Evolutionary conservation across 345 rosid genomes (phyloP).

Genomic region (Rhodamnia argentea): DNA sequence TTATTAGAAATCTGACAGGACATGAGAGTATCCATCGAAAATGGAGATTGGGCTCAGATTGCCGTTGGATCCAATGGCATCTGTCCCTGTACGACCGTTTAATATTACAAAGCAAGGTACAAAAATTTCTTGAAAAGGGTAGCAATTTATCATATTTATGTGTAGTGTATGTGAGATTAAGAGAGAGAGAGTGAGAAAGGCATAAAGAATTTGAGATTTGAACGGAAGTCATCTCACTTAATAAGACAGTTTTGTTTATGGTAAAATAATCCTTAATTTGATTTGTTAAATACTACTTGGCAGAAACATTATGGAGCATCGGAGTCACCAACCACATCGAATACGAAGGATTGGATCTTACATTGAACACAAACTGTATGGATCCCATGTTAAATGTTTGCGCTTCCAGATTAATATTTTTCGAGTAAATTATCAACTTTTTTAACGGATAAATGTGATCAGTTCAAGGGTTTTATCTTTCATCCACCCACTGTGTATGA

Average conservation of each 20-base stretch:
- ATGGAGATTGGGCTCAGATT: background rate
- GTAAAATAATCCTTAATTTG: background rate
- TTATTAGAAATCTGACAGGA: background rate
- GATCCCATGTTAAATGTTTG: background rate
- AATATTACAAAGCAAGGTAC: background rate
- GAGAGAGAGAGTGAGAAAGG: background rate
- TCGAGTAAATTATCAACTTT: background rate
- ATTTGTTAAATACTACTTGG: background rate
- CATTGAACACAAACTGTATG: background rate
- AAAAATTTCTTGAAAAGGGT: background rate
- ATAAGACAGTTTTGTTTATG: background rate
- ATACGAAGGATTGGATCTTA: background rate
- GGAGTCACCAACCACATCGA: background rate
- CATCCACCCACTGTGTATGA: background rate
- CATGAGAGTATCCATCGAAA: constrained; percentile 1
- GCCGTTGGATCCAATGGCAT: constrained; percentile 7
- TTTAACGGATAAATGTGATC: background rate
- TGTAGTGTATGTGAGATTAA: background rate
- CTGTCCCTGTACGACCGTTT: background rate
- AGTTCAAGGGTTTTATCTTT: background rate
- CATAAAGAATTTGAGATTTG: background rate
- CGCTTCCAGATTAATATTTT: background rate
- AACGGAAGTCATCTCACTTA: background rate
- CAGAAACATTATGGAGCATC: background rate
- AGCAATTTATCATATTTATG: background rate